Base-by-base conservation (phyloP, 768 basidiomycete genomes). In the Suillus luteus region DNA sequence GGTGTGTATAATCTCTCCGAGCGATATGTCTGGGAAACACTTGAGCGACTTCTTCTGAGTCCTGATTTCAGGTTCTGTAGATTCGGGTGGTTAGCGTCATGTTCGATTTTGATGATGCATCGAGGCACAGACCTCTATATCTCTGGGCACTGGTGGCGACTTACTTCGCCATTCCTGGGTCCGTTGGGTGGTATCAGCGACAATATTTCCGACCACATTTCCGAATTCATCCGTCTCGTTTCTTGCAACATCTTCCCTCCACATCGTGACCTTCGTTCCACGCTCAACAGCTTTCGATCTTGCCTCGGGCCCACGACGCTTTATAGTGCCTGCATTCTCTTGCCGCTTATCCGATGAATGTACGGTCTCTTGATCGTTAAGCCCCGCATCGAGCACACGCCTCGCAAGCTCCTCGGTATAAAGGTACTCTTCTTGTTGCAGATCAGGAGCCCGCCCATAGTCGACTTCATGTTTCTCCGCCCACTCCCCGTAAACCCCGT, bases 191-290 rank as follows among this genome's bases (percentile, higher is more conserved):
- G 69, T 51, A 31, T 66, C 66, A 41, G 65, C 52, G 31, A 9
- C 71, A 31, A 58, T 68, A 48, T 22, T 65, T 54, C 55, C 38
- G 9, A 55, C 27, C 24, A 68, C 61, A 35, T 60, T 71, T 48
- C 73, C 74, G 35, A 69, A 68, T 31, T 75, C 75, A 44, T 66
- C 64, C 51, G 38, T 55, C 38, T 70, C 75, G 60, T 81, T 78
- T 60, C 77, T 72, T 5, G 81, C 80, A 0, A 84, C 82, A 51
- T 83, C 81, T 68, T 86, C 83, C 40, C 85, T 75, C 86, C 86
- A 88, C 10, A 79, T 79, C 27, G 78, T 81, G 61, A 88, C 82
- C 55, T 83, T 84, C 6, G 66, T 66, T 27, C 63, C 72, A 17
- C 59, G 65, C 22, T 46, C 70, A 12, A 59, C 62, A 62, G 66